Evolutionary conservation across 140 eudicot genomes (phyloP).

Genomic region (Erigeron philadelphicus): DNA sequence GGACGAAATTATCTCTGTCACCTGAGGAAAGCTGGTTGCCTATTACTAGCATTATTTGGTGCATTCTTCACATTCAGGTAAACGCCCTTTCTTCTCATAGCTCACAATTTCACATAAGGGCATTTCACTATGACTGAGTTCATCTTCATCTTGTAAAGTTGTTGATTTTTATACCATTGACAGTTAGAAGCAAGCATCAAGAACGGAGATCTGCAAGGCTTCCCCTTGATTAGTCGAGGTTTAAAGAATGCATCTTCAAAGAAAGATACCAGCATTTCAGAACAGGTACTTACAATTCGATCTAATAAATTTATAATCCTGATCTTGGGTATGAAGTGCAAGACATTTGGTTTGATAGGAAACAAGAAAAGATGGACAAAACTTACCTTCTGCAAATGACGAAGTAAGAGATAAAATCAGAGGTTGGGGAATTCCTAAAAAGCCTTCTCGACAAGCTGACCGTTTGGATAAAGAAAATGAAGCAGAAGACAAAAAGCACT

Average conservation of each 20-base stretch:
- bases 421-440: constrained; percentile 51
- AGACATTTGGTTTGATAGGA: constrained; percentile 31
- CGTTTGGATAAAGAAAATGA: constrained; percentile 30
- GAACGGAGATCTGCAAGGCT: constrained; percentile 65
- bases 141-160: background rate
- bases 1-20: constrained; percentile 76
- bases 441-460: constrained; percentile 38
- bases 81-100: background rate
- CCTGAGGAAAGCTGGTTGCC: constrained; percentile 98
- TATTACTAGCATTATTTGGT: constrained; percentile 77
- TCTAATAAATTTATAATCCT: background rate
- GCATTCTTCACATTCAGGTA: constrained; percentile 92
- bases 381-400: constrained; percentile 48
- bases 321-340: constrained; percentile 14
- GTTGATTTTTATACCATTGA: constrained; percentile 15
- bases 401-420: constrained; percentile 40
- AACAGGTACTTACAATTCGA: constrained; percentile 39
- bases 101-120: background rate
- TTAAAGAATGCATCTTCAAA: constrained; percentile 30
- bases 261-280: constrained; percentile 33
- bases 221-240: constrained; percentile 43
- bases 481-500: constrained; percentile 37
- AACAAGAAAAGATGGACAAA: constrained; percentile 31
- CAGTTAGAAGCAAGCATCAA: constrained; percentile 89
- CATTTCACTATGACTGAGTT: background rate